Conservation (phyloP, 352 stramenopile species). For the Aphanomyces cochlioides region DNA sequence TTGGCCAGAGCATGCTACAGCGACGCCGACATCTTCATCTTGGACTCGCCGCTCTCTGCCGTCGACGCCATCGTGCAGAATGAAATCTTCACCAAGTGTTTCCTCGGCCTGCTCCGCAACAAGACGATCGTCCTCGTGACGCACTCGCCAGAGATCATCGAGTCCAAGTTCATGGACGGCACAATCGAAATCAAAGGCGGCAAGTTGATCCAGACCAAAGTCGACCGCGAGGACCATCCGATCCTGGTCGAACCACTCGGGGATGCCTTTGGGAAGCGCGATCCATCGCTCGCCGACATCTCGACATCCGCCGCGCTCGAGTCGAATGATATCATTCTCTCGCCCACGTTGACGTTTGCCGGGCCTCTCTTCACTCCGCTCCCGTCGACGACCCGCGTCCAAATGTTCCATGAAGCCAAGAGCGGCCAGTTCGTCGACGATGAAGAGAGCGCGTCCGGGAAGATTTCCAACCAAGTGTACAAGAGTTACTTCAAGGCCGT, state of each 20-base stretch:
- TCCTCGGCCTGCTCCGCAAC: conserved; percentile 43
- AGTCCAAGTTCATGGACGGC: conserved; percentile 15
- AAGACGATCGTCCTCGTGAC: conserved; percentile 80
- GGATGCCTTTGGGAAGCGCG: background rate
- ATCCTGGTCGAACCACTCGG: background rate
- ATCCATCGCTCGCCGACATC: background rate
- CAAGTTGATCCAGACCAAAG: background rate
- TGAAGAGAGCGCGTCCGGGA: background rate
- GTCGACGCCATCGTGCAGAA: conserved; percentile 88
- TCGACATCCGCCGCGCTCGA: background rate
- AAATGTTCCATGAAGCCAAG: too few relatives aligned
- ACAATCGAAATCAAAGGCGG: background rate
- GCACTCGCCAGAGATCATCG: conserved; percentile 77
- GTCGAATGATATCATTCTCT: background rate
- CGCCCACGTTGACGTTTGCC: background rate
- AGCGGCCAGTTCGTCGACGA: conserved; percentile 15
- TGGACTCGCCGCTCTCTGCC: conserved; percentile 36
- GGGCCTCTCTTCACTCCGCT: background rate
- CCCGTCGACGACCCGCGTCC: too few relatives aligned
- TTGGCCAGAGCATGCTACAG: conserved; percentile 17
- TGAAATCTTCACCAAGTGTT: conserved; percentile 80
- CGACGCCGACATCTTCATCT: conserved; percentile 8
- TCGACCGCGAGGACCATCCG: background rate
- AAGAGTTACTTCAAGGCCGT: background rate
- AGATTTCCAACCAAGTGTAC: background rate